Evolutionary conservation across 495 filamentous ascomycete genomes (phyloP).

Genomic region (Bacidia gigantensis): DNA sequence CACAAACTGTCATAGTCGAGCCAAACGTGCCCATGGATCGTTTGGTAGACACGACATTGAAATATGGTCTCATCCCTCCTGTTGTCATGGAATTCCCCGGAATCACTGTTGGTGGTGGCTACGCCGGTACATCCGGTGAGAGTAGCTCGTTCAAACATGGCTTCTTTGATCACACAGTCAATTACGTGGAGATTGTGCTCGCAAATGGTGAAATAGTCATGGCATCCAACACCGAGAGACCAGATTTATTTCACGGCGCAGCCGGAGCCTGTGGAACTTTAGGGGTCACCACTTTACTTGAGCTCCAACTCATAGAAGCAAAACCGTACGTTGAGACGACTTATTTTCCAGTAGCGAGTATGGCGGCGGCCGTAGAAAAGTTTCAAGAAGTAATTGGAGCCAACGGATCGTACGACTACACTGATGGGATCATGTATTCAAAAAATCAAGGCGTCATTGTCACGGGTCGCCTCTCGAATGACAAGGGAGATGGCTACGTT

Average conservation of each 20-base stretch:
- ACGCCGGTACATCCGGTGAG: conserved; percentile 41
- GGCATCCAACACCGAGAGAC: conserved; percentile 24
- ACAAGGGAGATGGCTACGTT: conserved; percentile 12
- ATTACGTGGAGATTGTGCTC: conserved; percentile 39
- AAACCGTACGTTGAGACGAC: conserved; percentile 35
- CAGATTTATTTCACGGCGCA: conserved; percentile 40
- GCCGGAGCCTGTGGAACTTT: conserved; percentile 39
- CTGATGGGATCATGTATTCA: conserved; percentile 41
- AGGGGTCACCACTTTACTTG: conserved; percentile 39
- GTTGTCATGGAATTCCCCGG: conserved; percentile 48
- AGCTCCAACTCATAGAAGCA: conserved; percentile 35
- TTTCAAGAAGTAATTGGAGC: conserved; percentile 19
- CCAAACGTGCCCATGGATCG: conserved; percentile 41
- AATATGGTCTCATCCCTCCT: conserved; percentile 32
- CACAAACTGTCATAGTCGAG: conserved; percentile 34
- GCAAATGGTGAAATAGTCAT: conserved; percentile 36
- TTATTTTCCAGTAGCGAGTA: conserved; percentile 30
- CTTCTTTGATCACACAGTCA: conserved; percentile 40
- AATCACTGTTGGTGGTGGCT: conserved; percentile 44
- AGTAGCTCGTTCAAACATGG: conserved; percentile 43
- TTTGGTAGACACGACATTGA: conserved; percentile 30
- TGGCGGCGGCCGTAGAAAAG: conserved; percentile 28
- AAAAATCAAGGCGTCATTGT: conserved; percentile 31
- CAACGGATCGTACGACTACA: conserved; percentile 33
- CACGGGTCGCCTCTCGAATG: conserved; percentile 29